Base-by-base conservation (phyloP, 352 stramenopile genomes). In the Pythium myriotylum region DNA sequence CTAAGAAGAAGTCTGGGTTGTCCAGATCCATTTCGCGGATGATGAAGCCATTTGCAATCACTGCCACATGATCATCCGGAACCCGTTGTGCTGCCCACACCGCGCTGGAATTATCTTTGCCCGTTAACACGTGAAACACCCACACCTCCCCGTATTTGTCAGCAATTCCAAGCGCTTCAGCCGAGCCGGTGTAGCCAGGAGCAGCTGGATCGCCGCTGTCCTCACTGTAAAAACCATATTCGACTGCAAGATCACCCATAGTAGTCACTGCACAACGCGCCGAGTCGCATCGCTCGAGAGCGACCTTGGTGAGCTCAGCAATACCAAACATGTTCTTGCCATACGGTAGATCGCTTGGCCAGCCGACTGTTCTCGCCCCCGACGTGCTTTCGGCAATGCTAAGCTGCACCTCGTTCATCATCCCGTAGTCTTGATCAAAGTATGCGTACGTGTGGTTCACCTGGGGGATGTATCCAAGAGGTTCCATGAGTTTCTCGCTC, bases 111-210 rank as follows among this genome's bases (percentile, higher is more conserved):
- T 91, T 97, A 41, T 89, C 62, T 27, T 71, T 76, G 61, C 95
- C 89, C 26, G 89, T 88, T 14, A 96, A 59, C 37, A 97, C 89
- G 62, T 97, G 89, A 73, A 97, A 97, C 5, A 97, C 72, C 90
- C 90, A 97, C 6, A 80, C 83, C 60, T 97, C 87, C 4, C 71
- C 71, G 45, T 84, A 71, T 27, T 84, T 73, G 72, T 97, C 91
- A 12, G 72, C 76, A 35, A 97, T 89, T 17, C 67, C 84, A 19
- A 97, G 72, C 22, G 76, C 73, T 68, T 97, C 90, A 13, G 74
- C 80, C 54, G 72, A 86, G 47, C 67, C 59, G 1, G 43, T 58
- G 68, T 79, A 86, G 16, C 48, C 66, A 12, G 76, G 76, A 1
- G 46, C 48, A 13, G 56, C 35, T 35, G 69, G 72, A 67, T 81